These are phyloP conservation scores for Cryphonectria radicalis DNA, from an alignment of 2,329 filamentous ascomycete genomes.

Conservation along the genomic window DNA sequence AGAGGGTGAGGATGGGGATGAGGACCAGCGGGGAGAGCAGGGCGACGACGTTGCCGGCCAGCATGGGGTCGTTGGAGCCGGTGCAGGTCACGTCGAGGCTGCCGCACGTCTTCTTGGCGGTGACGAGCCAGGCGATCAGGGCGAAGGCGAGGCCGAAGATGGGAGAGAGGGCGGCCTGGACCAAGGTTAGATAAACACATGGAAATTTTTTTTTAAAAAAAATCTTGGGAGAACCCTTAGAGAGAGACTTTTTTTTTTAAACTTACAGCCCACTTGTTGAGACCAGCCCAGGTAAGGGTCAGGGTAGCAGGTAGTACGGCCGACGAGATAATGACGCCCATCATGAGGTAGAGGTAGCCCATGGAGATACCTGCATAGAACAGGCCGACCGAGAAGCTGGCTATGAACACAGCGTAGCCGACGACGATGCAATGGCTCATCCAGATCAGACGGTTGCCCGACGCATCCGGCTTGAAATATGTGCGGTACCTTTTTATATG, in stretches of 20 bases:
- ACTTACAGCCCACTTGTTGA: slow-evolving; percentile 70
- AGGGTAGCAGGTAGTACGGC: slow-evolving; percentile 83
- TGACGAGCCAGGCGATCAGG: slow-evolving; percentile 78
- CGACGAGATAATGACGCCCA: slow-evolving; percentile 88
- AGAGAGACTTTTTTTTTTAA: neutral
- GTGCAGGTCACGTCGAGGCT: slow-evolving; percentile 73
- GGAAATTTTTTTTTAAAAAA: neutral
- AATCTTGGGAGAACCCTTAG: no score
- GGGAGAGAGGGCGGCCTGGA: slow-evolving; percentile 65
- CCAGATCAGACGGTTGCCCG: slow-evolving; percentile 76
- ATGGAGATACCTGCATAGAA: slow-evolving; percentile 78
- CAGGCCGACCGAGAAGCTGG: slow-evolving; percentile 76
- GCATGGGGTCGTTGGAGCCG: slow-evolving; percentile 85
- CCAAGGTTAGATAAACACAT: neutral
- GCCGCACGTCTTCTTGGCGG: slow-evolving; percentile 71
- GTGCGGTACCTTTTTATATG: slow-evolving; percentile 64
- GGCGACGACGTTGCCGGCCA: slow-evolving; percentile 83
- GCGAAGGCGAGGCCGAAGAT: slow-evolving; percentile 71
- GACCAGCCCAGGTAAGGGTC: slow-evolving; percentile 78
- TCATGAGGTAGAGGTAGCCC: slow-evolving; percentile 87
- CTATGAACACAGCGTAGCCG: slow-evolving; percentile 75
- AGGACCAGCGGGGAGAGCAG: slow-evolving; percentile 77
- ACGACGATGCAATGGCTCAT: slow-evolving; percentile 77
- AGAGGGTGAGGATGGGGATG: slow-evolving; percentile 74
- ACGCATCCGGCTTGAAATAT: slow-evolving; percentile 79